A percentile compares a stretch with the other conserved stretches of the same genome.
phyloP scores from a whole-genome alignment of 2,329 filamentous ascomycete genomes.

The Epichloe typhina region DNA sequence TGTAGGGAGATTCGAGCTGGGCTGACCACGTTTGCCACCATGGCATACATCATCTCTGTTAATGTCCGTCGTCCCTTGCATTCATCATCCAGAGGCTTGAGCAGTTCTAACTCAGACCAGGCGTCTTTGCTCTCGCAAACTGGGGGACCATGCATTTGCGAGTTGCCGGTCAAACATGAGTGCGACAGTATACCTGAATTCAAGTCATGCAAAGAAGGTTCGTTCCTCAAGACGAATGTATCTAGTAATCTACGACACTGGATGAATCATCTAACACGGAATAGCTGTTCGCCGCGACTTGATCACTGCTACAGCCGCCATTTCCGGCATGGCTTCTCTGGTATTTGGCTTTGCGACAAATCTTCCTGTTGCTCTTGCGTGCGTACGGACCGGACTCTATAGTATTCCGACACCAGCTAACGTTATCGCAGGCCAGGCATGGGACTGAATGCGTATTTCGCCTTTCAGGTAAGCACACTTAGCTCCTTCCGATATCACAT shows the following conservation, averaged over 20 bases:
- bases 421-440: conserved; percentile 41
- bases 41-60: conserved; percentile 76
- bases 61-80: conserved; percentile 31
- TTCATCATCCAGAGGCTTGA: not conserved
- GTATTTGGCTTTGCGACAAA: conserved; percentile 72
- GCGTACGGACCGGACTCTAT: conserved; percentile 6
- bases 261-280: conserved; percentile 2
- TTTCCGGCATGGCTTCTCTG: conserved; percentile 62
- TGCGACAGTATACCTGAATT: conserved; percentile 36
- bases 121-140: conserved; percentile 59
- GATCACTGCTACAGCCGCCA: conserved; percentile 71
- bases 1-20: conserved; percentile 69
- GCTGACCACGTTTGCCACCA: conserved; percentile 66
- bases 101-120: conserved; percentile 27
- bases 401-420: not conserved
- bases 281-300: conserved; percentile 58
- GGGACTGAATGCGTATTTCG: conserved; percentile 56
- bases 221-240: not conserved
- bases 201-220: conserved; percentile 33
- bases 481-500: not conserved
- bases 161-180: conserved; percentile 24
- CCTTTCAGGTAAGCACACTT: conserved; percentile 34
- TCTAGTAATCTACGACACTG: not conserved
- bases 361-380: conserved; percentile 42
- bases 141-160: conserved; percentile 69